A percentile compares a stretch with the other conserved stretches of the same genome.
These are phyloP conservation scores for Penicillium verhagenii DNA, from an alignment of 495 filamentous ascomycete species.

Conservation along the genomic window DNA sequence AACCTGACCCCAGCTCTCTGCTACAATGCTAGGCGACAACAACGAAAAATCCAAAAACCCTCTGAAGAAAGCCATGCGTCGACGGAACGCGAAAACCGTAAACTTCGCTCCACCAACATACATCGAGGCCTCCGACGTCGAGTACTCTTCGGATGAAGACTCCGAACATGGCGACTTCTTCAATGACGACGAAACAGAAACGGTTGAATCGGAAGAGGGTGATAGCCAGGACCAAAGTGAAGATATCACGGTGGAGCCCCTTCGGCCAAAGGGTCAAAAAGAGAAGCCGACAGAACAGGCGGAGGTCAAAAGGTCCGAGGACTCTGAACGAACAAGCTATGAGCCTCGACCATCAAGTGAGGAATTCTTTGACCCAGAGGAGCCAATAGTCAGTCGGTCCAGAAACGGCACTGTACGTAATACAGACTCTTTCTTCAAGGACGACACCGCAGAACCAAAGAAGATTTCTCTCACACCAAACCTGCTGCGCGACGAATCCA, in stretches of 20 bases:
- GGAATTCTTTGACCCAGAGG: conserved; percentile 60
- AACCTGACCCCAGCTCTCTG: conserved; percentile 64
- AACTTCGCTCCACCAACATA: conserved; percentile 84
- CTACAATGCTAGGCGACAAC: conserved; percentile 91
- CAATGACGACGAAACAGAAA: conserved; percentile 53
- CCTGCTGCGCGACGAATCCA: conserved; percentile 78
- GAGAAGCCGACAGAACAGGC: conserved; percentile 35
- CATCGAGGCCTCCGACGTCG: conserved; percentile 85
- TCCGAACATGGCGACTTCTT: conserved; percentile 54
- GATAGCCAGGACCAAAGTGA: conserved; percentile 38
- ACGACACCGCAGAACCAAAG: conserved; percentile 89
- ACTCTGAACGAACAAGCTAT: conserved; percentile 28
- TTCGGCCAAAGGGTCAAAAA: conserved; percentile 40
- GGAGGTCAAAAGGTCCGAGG: conserved; percentile 22
- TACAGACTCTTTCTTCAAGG: conserved; percentile 95
- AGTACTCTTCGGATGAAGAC: conserved; percentile 89
- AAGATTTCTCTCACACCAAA: conserved; percentile 98
- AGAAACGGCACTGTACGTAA: conserved; percentile 83
- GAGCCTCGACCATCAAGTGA: conserved; percentile 58
- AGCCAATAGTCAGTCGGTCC: conserved; percentile 63
- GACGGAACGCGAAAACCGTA: conserved; percentile 85
- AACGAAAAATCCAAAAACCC: conserved; percentile 86
- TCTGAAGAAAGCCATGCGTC: conserved; percentile 83
- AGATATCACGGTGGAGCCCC: conserved; percentile 48
- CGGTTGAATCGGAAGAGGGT: conserved; percentile 41